These are phyloP conservation scores for Bjerkandera adusta DNA, from an alignment of 1,284 basidiomycete species.

Conservation along the genomic window DNA sequence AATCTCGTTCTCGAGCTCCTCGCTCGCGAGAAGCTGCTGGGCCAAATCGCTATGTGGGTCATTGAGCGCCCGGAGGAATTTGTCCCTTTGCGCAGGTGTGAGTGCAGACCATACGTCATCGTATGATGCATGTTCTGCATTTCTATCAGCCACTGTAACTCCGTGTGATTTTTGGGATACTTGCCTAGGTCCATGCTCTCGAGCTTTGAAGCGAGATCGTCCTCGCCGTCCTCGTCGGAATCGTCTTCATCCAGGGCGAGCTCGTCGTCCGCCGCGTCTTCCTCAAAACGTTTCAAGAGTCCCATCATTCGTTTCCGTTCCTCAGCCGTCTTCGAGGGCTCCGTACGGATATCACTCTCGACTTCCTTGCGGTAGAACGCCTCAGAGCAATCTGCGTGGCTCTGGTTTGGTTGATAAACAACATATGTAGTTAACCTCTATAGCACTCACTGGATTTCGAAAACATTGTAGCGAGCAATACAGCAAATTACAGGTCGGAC, in stretches of 20 bases:
- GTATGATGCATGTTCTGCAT: conserved; percentile 37
- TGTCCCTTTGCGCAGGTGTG: conserved; percentile 52
- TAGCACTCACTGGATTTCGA: conserved; percentile 56
- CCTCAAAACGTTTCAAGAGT: conserved; percentile 68
- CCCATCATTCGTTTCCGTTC: conserved; percentile 67
- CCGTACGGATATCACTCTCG: conserved; percentile 53
- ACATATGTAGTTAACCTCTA: neutral
- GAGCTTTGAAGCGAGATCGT: conserved; percentile 51
- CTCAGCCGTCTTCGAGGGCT: conserved; percentile 48
- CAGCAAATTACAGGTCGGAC: conserved; percentile 74
- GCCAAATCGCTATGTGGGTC: conserved; percentile 59
- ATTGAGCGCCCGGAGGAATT: conserved; percentile 54
- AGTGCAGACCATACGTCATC: conserved; percentile 67
- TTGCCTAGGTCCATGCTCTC: conserved; percentile 60
- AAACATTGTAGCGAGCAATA: conserved; percentile 82
- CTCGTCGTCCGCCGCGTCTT: conserved; percentile 45
- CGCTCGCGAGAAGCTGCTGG: conserved; percentile 56
- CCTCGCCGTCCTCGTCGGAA: conserved; percentile 42
- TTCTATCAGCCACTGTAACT: neutral
- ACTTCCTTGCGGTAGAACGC: conserved; percentile 73
- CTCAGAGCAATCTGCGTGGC: conserved; percentile 72
- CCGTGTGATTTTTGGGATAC: conserved; percentile 13
- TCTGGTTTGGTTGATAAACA: conserved; percentile 31
- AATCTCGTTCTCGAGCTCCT: conserved; percentile 39
- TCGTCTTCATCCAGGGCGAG: conserved; percentile 28